Evolutionary conservation across 805 yeast genomes (phyloP), one percentile per base, ranked within the genome.

Genomic region (Spathaspora gorwiae): DNA sequence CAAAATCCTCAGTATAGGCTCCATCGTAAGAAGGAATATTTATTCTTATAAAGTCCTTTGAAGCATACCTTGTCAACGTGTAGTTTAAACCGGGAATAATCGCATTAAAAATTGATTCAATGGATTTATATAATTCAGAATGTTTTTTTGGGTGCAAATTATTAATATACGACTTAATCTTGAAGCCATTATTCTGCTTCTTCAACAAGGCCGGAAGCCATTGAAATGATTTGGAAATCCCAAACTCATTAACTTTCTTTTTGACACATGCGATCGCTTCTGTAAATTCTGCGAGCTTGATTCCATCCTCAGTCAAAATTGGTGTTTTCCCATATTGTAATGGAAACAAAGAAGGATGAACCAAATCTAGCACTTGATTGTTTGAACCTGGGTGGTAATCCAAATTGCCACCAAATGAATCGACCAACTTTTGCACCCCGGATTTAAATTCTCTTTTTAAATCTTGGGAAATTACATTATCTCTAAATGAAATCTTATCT

Each of bases 271-370:
- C 3, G 33, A 52, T 44, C 13, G 32, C 32, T 1, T 45, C 47
- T 26, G 41, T 44, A 37, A 37, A 58, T 43, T 54, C 30, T 2
- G 44, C 45, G 24, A 51, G 45, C 26, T 35, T 35, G 15, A 50
- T 12, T 13, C 42, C 45, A 27, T 47, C 43, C 5, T 43, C 39
- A 4, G 14, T 35, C 26, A 44, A 27, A 15, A 60, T 47, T 7
- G 60, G 59, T 6, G 70, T 62, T 13, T 9, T 47, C 0, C 61
- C 68, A 43, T 67, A 68, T 35, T 52, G 61, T 27, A 62, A 49
- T 7, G 72, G 69, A 38, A 56, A 70, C 36, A 72, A 56, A 13
- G 73, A 68, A 24, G 76, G 75, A 44, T 72, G 75, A 10, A 65
- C 72, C 19, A 71, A 55, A 47, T 69, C 70, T 15, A 67, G 48